Evolutionary conservation across 805 yeast genomes (phyloP), one percentile per base, ranked within the genome.

Genomic region (Kodamaea laetipori): DNA sequence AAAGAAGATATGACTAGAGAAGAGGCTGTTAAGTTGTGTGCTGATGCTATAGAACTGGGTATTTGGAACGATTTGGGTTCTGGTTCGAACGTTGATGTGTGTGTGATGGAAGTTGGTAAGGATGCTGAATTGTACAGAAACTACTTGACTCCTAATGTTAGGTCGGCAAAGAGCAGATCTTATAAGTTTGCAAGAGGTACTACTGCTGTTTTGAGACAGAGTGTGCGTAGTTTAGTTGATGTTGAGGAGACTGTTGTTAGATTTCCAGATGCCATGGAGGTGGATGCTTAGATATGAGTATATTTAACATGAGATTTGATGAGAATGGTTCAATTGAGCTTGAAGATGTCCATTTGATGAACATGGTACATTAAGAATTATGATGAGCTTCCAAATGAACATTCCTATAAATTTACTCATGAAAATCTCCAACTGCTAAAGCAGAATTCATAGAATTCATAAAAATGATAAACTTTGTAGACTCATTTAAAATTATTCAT

Each of bases 1-100:
- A 81, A 77, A 58, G 81, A 78, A 52, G 87, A 79, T 52, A 67
- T 94, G 72, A 76, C 82, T 16, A 85, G 74, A 62, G 96, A 90
- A 37, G 96, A 89, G 63, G 98, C 98, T n/a, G 81, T 90, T 71
- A 81, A 80, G 54, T 74, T 94, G 42, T 92, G 96, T 49, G 74
- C 96, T 3, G 90, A 87, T 53, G 98, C 98, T 18, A 94, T 94
- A 59, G 87, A 88, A 69, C 89, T 96, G 12, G 99, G 99, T 78
- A 92, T 94, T 58, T 94, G 97, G 96, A 94, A 94, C 67, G 99
- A 94, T 75, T 78, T 92, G 61, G 99, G 99, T 39, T 92, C 98
- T 1, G 99, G 99, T 63, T 94, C 99, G 21, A 94, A 94, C 61
- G 98, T 94, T 27, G 99, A 94, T 64, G 73, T 94, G 50, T 94